Evolutionary conservation across 2,329 filamentous ascomycete species (phyloP).

Genomic region (Septoria petroselini): DNA sequence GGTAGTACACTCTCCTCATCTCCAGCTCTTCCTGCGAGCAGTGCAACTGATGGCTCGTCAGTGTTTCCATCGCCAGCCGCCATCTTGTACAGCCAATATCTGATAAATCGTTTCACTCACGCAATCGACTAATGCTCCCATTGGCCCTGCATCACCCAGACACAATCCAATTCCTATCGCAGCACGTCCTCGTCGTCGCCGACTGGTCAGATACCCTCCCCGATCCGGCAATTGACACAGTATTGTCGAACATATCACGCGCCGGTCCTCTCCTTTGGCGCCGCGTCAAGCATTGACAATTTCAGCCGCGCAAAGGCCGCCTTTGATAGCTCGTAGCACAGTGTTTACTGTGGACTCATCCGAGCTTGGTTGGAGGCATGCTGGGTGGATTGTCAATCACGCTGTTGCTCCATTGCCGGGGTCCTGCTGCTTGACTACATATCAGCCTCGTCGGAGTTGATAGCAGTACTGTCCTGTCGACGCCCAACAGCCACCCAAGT

Average conservation of each 20-base stretch:
- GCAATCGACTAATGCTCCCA: slow-evolving; percentile 17
- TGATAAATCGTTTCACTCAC: slow-evolving; percentile 7
- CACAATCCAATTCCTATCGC: slow-evolving; percentile 20
- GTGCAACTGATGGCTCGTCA: slow-evolving; percentile 24
- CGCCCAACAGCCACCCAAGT: too few relatives aligned
- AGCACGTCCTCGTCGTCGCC: slow-evolving; percentile 17
- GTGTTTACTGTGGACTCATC: slow-evolving; percentile 10
- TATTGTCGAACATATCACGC: slow-evolving; percentile 1
- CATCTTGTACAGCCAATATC: not conserved
- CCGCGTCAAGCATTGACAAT: too few relatives aligned
- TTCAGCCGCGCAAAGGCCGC: too few relatives aligned
- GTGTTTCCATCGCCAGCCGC: slow-evolving; percentile 1
- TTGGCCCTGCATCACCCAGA: slow-evolving; percentile 23
- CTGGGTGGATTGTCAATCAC: slow-evolving; percentile 13
- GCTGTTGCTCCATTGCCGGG: not conserved
- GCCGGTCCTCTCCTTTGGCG: not conserved
- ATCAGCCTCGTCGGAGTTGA: not conserved
- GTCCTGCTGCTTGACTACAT: not conserved
- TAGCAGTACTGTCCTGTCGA: not conserved
- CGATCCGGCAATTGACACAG: slow-evolving; percentile 9
- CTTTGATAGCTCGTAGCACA: slow-evolving; percentile 1
- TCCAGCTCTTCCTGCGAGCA: slow-evolving; percentile 12
- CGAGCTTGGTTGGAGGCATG: slow-evolving; percentile 20
- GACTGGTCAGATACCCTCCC: slow-evolving; percentile 17
- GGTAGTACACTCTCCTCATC: slow-evolving; percentile 18